Evolutionary conservation across 306 rosid genomes (phyloP).

Genomic region (Arachis stenosperma): DNA sequence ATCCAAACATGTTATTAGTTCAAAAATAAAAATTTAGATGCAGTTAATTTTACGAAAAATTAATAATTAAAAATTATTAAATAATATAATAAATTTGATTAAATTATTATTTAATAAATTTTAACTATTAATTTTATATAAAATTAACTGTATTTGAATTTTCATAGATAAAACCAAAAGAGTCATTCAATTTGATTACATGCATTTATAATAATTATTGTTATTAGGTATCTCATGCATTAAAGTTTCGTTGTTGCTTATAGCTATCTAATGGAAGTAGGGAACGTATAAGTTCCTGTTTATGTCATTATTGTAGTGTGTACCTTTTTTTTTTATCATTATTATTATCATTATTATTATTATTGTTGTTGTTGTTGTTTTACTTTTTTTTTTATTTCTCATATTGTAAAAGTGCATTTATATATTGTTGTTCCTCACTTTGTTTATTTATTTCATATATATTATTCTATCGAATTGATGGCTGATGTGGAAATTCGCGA

Average conservation of each 20-base stretch:
- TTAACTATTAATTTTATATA: too few relatives aligned
- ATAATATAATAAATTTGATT: too few relatives aligned
- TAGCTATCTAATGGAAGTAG: background rate
- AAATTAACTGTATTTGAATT: too few relatives aligned
- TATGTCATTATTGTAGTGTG: background rate
- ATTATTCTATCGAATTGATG: background rate
- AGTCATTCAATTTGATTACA: background rate
- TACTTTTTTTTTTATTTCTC: background rate
- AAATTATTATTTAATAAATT: too few relatives aligned
- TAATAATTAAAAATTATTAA: too few relatives aligned
- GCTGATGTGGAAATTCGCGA: background rate
- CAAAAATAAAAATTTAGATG: background rate
- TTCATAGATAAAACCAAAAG: too few relatives aligned
- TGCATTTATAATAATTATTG: background rate
- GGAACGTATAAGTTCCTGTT: background rate
- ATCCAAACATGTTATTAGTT: background rate
- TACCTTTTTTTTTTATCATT: background rate
- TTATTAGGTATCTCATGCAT: background rate
- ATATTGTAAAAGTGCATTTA: background rate
- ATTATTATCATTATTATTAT: too few relatives aligned
- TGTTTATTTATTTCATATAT: background rate
- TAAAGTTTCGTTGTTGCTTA: background rate
- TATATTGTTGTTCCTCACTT: background rate
- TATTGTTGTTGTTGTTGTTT: too few relatives aligned
- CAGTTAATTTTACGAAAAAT: too few relatives aligned